Evolutionary conservation across 176 grass and related monocot genomes (phyloP).

Genomic region (Triticum dicoccoides): DNA sequence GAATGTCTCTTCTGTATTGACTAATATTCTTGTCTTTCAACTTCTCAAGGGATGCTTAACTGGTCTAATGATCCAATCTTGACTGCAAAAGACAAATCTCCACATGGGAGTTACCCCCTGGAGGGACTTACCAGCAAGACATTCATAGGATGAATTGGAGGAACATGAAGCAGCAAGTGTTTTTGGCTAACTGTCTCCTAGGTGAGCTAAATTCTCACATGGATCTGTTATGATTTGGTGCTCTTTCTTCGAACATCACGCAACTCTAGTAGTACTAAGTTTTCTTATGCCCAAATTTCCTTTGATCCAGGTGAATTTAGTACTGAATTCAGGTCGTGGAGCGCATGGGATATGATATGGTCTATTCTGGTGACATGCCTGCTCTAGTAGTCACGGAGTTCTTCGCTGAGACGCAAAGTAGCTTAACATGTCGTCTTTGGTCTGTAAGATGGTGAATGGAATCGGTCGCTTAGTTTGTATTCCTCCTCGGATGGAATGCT

Average conservation of each 20-base stretch:
- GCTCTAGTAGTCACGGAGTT: not conserved
- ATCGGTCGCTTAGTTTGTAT: not conserved
- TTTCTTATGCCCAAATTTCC: not conserved
- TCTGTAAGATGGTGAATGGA: not conserved
- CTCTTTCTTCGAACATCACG: not conserved
- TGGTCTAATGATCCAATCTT: not conserved
- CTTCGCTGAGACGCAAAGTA: not conserved
- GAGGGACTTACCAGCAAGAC: not conserved
- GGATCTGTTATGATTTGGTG: not conserved
- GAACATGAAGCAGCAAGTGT: not conserved
- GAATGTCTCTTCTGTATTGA: not conserved
- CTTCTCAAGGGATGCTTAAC: not conserved
- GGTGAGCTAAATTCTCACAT: not conserved
- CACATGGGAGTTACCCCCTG: not conserved
- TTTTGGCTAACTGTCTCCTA: not conserved
- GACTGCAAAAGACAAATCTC: not conserved
- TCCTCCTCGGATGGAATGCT: not conserved
- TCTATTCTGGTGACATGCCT: not conserved
- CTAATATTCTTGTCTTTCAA: not conserved
- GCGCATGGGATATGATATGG: not conserved
- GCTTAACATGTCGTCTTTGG: not conserved
- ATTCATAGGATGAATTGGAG: not conserved
- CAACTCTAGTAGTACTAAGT: not conserved
- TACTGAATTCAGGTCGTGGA: not conserved
- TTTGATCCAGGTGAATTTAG: not conserved